These are phyloP conservation scores for Aspergillus ostianus DNA, from an alignment of 495 filamentous ascomycete genomes.

Conservation along the genomic window DNA sequence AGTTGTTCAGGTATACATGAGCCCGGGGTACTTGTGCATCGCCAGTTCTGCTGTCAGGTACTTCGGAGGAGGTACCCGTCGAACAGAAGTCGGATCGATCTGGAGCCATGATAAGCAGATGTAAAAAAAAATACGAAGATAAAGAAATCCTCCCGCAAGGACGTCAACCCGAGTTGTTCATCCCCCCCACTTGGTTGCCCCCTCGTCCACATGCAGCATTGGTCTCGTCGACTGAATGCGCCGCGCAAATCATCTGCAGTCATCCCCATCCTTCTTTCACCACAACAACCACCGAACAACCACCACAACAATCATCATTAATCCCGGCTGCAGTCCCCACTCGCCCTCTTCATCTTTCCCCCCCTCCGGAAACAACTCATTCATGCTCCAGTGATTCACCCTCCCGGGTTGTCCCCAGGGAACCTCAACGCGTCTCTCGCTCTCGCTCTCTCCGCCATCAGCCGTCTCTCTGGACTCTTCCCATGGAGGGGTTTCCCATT, in stretches of 20 bases:
- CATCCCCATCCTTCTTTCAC: conserved; percentile 5
- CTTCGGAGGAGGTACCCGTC: neutral
- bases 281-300: conserved; percentile 9
- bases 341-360: neutral
- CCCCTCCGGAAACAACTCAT: conserved; percentile 3
- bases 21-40: neutral
- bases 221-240: conserved; percentile 13
- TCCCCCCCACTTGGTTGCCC: conserved; percentile 9
- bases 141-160: neutral
- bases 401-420: neutral
- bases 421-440: neutral
- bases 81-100: too few species aligned
- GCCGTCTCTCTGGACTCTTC: conserved; percentile 1
- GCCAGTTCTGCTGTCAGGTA: neutral
- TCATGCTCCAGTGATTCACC: neutral
- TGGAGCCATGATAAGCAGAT: too few species aligned
- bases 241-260: conserved; percentile 25
- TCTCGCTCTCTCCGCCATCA: conserved; percentile 15
- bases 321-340: neutral
- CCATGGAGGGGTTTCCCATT: conserved; percentile 25
- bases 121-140: too few species aligned
- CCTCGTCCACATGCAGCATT: conserved; percentile 5
- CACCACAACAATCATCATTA: neutral
- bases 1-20: neutral
- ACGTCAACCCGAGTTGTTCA: neutral